A percentile compares a stretch with the other conserved stretches of the same genome.
These are phyloP conservation scores for Dentipellis fragilis DNA, from an alignment of 768 basidiomycete genomes.

Conservation along the genomic window DNA sequence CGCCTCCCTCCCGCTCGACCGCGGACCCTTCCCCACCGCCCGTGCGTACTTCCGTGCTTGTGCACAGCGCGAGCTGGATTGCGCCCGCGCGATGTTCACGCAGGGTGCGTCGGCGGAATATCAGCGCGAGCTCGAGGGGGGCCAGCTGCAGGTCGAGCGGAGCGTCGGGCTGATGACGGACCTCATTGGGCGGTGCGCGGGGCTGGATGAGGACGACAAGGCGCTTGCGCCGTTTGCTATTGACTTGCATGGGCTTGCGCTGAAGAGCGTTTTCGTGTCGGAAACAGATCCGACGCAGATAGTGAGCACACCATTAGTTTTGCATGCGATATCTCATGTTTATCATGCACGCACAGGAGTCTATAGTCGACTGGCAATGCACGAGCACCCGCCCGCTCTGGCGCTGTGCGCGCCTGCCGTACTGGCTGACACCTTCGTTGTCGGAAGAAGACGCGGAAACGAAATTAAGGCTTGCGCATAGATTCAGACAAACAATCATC, in stretches of 20 bases:
- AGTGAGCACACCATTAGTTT: constrained; percentile 11
- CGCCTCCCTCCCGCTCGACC: constrained; percentile 20
- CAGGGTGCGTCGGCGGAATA: constrained; percentile 22
- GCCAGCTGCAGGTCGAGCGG: constrained; percentile 21
- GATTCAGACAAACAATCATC: constrained; percentile 17
- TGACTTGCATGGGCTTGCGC: constrained; percentile 20
- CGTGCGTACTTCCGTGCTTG: constrained; percentile 25
- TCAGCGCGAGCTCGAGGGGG: constrained; percentile 20
- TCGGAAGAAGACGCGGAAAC: constrained; percentile 11
- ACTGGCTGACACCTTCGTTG: constrained; percentile 21
- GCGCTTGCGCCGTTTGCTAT: constrained; percentile 22
- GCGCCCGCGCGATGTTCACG: constrained; percentile 20
- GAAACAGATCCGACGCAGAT: constrained; percentile 19
- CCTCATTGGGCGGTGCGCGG: constrained; percentile 19
- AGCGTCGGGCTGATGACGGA: constrained; percentile 20
- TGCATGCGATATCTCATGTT: neutral
- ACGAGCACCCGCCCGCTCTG: constrained; percentile 21
- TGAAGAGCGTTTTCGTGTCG: constrained; percentile 22
- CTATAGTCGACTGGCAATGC: constrained; percentile 21
- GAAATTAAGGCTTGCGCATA: constrained; percentile 12
- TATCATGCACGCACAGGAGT: constrained; percentile 9
- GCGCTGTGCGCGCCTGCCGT: constrained; percentile 23
- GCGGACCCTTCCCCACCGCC: constrained; percentile 21
- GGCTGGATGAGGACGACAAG: constrained; percentile 23
- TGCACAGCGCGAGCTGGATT: constrained; percentile 25